A percentile compares a stretch with the other conserved stretches of the same genome.
These are phyloP conservation scores for Neurospora sp. DNA, from an alignment of 495 filamentous ascomycete species.

Conservation along the genomic window DNA sequence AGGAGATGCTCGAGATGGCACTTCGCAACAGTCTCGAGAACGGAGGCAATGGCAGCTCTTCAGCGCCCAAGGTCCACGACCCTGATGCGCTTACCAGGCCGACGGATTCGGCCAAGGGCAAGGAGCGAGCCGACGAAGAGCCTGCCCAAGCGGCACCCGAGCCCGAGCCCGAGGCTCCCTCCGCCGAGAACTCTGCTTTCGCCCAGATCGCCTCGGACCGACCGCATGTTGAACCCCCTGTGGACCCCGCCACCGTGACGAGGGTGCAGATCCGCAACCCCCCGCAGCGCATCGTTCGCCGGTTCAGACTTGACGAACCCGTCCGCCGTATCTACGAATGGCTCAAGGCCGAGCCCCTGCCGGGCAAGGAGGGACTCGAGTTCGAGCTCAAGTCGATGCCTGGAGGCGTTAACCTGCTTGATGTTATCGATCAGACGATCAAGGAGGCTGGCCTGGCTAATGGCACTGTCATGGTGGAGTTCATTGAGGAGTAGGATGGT, in stretches of 20 bases:
- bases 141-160: neutral
- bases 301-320: slow-evolving; percentile 69
- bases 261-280: slow-evolving; percentile 86
- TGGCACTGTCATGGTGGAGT: slow-evolving; percentile 88
- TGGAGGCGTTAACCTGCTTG: slow-evolving; percentile 73
- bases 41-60: slow-evolving; percentile 7
- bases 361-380: slow-evolving; percentile 62
- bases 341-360: slow-evolving; percentile 75
- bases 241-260: slow-evolving; percentile 60
- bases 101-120: slow-evolving; percentile 45
- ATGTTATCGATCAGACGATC: slow-evolving; percentile 59
- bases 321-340: slow-evolving; percentile 87
- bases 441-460: slow-evolving; percentile 80
- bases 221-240: slow-evolving; percentile 67
- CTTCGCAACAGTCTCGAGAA: slow-evolving; percentile 68
- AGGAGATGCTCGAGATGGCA: slow-evolving; percentile 92
- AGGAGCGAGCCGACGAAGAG: slow-evolving; percentile 40
- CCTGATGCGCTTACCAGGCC: slow-evolving; percentile 75
- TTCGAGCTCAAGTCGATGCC: slow-evolving; percentile 71
- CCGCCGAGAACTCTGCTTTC: slow-evolving; percentile 41
- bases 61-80: slow-evolving; percentile 42
- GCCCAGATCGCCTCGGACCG: slow-evolving; percentile 54
- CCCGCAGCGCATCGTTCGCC: slow-evolving; percentile 68
- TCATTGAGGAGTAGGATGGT: slow-evolving; percentile 47
- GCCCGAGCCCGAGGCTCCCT: slow-evolving; percentile 10